Evolutionary conservation across 2,329 filamentous ascomycete genomes (phyloP), one percentile per base, ranked within the genome.

Genomic region (Elsinoe australis): DNA sequence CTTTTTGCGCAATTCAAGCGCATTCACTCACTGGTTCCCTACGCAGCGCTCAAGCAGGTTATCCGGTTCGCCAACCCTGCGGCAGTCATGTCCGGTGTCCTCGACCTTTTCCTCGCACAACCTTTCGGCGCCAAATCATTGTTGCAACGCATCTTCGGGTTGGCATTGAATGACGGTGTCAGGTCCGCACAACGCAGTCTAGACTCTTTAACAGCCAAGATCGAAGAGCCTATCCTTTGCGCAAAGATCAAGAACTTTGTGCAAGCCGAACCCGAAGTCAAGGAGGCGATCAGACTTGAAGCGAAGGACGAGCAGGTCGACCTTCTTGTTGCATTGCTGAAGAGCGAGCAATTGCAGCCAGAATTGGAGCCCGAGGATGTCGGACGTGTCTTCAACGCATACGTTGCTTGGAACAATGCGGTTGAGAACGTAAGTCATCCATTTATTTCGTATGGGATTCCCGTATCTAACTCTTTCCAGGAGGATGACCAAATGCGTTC

Each of bases 21-120:
- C 52, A 95, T 96, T 46, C 92, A 98, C 63, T 95, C 89, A 0
- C 76, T 96, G 49, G 84, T 98, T 35, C 92, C 92, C 0, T 98
- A 98, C 62, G 84, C 83, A 0, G 73, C 95, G 41, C 74, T 98
- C 63, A 98, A 98, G 71, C 95, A 96, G 61, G 87, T 95, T 38
- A 96, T 98, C 59, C 82, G 90, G 49, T 87, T 96, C 56, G 88
- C 92, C 17, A 98, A 98, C 58, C 92, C 92, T 2, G 90, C 90
- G 1, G 87, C 88, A 4, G 92, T 98, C 55, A 96, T 98, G 90
- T 86, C 85, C n/a, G 85, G 85, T 15, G 82, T 96, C 35, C 75
- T 98, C 17, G 92, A 98, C 63, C 77, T 98, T 36, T 98, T 98
- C 71, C 75, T 96, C 51, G 90, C 92, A 5, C 92, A 96, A 58